Evolutionary conservation across 495 filamentous ascomycete genomes (phyloP), one percentile per base, ranked within the genome.

Genomic region (Aspergillus asperescens): DNA sequence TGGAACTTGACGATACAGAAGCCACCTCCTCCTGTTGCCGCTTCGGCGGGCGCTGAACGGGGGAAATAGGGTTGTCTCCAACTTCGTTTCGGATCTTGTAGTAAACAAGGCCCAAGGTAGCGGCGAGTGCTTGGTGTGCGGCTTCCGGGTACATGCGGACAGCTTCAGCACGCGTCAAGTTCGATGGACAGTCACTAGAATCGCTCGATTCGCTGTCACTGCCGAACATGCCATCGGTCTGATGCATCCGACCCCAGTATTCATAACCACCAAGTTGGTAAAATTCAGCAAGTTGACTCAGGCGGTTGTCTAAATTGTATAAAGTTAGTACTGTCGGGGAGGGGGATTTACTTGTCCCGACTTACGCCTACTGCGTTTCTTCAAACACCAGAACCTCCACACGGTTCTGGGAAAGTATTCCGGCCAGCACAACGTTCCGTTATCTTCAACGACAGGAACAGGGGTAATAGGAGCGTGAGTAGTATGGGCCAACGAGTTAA

Each of bases 61-160:
- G 63, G 4, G 59, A 50, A 38, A 61, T 59, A 1, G 60, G 64
- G 1, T 63, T 65, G 25, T 72, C 71, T 1, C 71, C 69, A 5
- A 69, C 66, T 46, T 72, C 67, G 31, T 74, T 74, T 7, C 69
- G 69, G 31, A 74, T 74, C 55, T 72, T 72, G 50, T 69, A 70
- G 49, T 72, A 74, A 3, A 71, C 64, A 18, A 74, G 55, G 23
- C 71, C 71, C 9, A 72, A 43, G 3, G 62, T 70, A n/a, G 69
- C 71, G 16, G 71, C 71, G 1, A 74, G 58, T 1, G 71, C 71
- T 53, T 72, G 71, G 44, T 71, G 71, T 19, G 67, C 68, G 25
- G 69, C 67, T 39, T 74, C 71, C 5, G 71, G 71, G 48, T 60
- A 68, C 29, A 56, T 48, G 29, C 62, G 61, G 31, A 68, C 65